These are phyloP conservation scores for Pyricularia pennisetigena DNA, from an alignment of 2,329 filamentous ascomycete species.

Conservation along the genomic window DNA sequence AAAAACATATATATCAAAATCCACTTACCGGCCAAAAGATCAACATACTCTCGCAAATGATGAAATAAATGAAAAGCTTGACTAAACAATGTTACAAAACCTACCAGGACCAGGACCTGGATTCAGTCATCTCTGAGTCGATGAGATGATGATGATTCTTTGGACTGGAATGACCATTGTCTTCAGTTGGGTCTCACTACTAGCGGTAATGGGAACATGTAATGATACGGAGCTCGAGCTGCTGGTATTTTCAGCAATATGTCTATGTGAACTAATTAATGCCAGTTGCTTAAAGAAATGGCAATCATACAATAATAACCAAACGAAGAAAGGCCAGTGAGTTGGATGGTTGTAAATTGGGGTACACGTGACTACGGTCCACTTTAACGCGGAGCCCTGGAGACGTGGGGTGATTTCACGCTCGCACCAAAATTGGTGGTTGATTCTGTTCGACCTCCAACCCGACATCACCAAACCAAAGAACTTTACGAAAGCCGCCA, in stretches of 20 bases:
- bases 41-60: background rate
- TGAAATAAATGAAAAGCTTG: background rate
- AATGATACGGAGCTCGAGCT: background rate
- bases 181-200: background rate
- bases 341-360: background rate
- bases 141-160: background rate
- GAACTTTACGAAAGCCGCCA: conserved; percentile 9
- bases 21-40: background rate
- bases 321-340: background rate
- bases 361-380: conserved; percentile 3
- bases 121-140: background rate
- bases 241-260: too few relatives aligned
- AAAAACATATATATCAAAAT: background rate
- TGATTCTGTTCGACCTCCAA: background rate
- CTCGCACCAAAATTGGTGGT: conserved; percentile 11
- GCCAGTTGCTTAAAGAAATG: too few relatives aligned
- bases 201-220: background rate
- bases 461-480: conserved; percentile 7
- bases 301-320: background rate
- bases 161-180: background rate
- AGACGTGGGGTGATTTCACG: conserved; percentile 5
- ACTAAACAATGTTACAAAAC: background rate
- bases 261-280: too few relatives aligned
- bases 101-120: background rate
- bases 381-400: conserved; percentile 4